Conservation (phyloP, 441 rosid species). For the Codiaeum variegatum region DNA sequence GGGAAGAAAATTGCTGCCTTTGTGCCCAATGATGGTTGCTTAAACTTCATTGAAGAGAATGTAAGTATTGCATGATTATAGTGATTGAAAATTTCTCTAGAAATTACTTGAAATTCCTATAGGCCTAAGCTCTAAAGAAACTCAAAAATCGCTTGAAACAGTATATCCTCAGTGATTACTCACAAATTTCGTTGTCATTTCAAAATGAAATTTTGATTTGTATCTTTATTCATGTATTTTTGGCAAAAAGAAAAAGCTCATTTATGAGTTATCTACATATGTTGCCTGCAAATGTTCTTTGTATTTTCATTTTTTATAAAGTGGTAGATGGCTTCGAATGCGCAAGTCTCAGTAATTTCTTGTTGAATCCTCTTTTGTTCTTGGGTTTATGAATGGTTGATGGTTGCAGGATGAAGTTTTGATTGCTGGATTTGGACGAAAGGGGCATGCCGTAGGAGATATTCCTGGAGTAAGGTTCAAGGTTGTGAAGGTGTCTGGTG, state of each 20-base stretch:
- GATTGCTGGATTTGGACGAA: conserved; percentile 75
- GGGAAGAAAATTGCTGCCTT: conserved; percentile 80
- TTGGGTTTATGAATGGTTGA: background rate
- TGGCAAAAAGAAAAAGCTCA: too few species aligned
- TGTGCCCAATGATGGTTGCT: conserved; percentile 76
- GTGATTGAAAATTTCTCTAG: background rate
- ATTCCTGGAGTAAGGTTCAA: conserved; percentile 81
- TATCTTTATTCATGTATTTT: too few species aligned
- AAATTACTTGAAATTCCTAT: background rate
- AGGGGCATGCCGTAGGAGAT: conserved; percentile 81
- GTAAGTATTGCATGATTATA: conserved; percentile 27
- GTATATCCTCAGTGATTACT: background rate
- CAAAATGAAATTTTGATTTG: background rate
- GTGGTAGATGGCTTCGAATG: background rate
- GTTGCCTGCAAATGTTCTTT: background rate
- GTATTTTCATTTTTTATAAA: background rate
- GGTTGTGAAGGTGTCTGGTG: conserved; percentile 80
- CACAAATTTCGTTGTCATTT: too few species aligned
- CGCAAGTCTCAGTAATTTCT: background rate
- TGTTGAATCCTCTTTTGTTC: background rate
- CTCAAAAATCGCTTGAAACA: background rate
- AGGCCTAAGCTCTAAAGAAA: too few species aligned
- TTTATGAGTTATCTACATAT: background rate
- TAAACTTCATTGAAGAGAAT: conserved; percentile 67
- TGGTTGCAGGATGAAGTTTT: conserved; percentile 61